phyloP scores from a whole-genome alignment of 805 yeast species.

The Debaryomyces castellii region DNA sequence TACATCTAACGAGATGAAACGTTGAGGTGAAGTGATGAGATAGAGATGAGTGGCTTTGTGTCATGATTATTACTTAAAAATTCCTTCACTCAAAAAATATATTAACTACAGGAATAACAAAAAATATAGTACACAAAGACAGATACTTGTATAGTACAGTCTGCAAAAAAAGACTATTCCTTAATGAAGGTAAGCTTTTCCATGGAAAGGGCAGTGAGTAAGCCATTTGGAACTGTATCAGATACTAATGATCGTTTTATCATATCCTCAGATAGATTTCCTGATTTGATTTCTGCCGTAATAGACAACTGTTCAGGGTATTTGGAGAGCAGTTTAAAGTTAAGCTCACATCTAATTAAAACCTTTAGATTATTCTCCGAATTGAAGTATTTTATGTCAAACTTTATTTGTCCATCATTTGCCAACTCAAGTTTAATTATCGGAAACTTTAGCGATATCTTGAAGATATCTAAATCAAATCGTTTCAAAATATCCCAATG shows the following conservation, averaged over 20 bases:
- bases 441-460: conserved; percentile 29
- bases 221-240: conserved; percentile 2
- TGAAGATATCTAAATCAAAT: conserved; percentile 31
- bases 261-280: background rate
- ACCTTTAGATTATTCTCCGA: conserved; percentile 13
- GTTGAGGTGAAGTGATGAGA: background rate
- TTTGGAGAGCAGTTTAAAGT: conserved; percentile 2
- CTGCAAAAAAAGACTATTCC: background rate
- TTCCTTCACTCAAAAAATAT: no score
- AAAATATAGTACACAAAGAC: background rate
- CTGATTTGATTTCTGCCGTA: background rate
- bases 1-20: no score
- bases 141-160: background rate
- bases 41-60: background rate
- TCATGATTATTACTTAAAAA: no score
- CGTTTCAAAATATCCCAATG: conserved; percentile 17
- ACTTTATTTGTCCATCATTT: conserved; percentile 7
- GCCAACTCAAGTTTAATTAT: conserved; percentile 10
- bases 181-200: background rate
- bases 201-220: background rate
- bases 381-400: conserved; percentile 16
- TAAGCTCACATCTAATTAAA: conserved; percentile 6
- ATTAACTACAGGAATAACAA: no score
- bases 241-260: background rate
- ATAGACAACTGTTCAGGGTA: conserved; percentile 5